Percentiles rank a stretch among this genome's conserved stretches.
Evolutionary conservation across 345 rosid genomes (phyloP).

Genomic region (Hevea brasiliensis): DNA sequence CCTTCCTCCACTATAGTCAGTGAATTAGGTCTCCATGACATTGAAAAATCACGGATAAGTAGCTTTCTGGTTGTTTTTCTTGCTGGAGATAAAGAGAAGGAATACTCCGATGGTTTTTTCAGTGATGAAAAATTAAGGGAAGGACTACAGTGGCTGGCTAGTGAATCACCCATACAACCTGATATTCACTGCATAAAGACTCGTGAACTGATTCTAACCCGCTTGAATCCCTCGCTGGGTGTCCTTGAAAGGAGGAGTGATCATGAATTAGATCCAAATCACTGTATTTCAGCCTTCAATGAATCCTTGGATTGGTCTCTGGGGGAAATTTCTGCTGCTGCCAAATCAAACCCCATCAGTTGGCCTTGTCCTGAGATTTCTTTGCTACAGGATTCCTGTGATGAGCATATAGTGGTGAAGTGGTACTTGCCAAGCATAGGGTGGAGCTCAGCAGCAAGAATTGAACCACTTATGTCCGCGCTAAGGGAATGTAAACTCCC

Average conservation of each 20-base stretch:
- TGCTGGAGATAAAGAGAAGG: constrained; percentile 39
- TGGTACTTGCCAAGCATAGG: constrained; percentile 60
- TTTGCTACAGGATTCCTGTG: constrained; percentile 39
- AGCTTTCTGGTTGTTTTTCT: constrained; percentile 59
- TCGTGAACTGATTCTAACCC: constrained; percentile 58
- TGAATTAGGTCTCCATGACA: constrained; percentile 58
- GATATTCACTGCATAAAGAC: constrained; percentile 47
- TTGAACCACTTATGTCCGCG: constrained; percentile 42
- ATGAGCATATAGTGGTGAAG: constrained; percentile 44
- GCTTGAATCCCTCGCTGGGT: constrained; percentile 50
- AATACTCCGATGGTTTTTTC: constrained; percentile 55
- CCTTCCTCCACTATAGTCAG: constrained; percentile 40
- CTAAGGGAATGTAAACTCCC: constrained; percentile 65
- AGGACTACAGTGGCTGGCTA: constrained; percentile 86
- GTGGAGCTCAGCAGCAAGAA: constrained; percentile 63
- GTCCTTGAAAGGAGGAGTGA: constrained; percentile 45
- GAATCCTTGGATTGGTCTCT: constrained; percentile 61
- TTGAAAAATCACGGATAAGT: constrained; percentile 64
- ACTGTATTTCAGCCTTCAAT: constrained; percentile 76
- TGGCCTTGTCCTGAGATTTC: constrained; percentile 89
- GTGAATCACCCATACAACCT: constrained; percentile 71
- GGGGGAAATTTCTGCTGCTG: constrained; percentile 57
- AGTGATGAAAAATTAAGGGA: constrained; percentile 62
- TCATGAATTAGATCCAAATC: constrained; percentile 53
- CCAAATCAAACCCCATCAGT: constrained; percentile 48